Evolutionary conservation across 2,329 filamentous ascomycete species (phyloP).

Genomic region (Neoscytalidium dimidiatum): DNA sequence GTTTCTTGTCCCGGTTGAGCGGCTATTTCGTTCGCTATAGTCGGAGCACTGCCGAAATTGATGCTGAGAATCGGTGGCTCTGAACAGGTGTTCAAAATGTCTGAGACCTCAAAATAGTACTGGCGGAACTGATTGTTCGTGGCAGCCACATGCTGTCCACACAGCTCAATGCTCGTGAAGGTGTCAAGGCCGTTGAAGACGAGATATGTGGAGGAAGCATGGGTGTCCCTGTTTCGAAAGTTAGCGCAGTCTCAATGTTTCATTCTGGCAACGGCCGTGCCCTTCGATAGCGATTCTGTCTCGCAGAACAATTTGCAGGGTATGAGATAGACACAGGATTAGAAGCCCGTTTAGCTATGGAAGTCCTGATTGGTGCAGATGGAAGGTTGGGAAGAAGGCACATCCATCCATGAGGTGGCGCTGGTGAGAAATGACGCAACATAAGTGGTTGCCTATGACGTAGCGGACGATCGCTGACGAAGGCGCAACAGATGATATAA

Average conservation of each 20-base stretch:
- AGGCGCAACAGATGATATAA: not conserved
- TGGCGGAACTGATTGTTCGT: slow-evolving; percentile 66
- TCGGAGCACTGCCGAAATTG: slow-evolving; percentile 60
- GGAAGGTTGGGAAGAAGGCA: not conserved
- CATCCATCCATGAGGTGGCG: not conserved
- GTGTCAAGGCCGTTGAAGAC: slow-evolving; percentile 66
- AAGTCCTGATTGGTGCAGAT: not conserved
- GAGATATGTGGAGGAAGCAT: slow-evolving; percentile 52
- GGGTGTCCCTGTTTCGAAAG: slow-evolving; percentile 22
- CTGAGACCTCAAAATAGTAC: slow-evolving; percentile 60
- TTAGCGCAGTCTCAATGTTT: not conserved
- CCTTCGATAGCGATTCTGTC: not conserved
- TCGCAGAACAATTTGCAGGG: not conserved
- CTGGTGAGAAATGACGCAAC: slow-evolving; percentile 11
- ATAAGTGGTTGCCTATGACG: slow-evolving; percentile 1
- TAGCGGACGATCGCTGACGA: not conserved
- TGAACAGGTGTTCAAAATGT: slow-evolving; percentile 48
- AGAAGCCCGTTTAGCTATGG: not conserved
- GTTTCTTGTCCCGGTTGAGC: slow-evolving; percentile 50
- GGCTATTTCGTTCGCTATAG: slow-evolving; percentile 56
- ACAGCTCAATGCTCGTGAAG: slow-evolving; percentile 59
- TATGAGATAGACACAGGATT: not conserved
- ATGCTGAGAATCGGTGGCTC: slow-evolving; percentile 43
- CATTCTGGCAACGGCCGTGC: not conserved
- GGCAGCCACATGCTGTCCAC: slow-evolving; percentile 54